Conservation (phyloP, 2,329 filamentous ascomycete species). For the Talaromyces sp. region DNA sequence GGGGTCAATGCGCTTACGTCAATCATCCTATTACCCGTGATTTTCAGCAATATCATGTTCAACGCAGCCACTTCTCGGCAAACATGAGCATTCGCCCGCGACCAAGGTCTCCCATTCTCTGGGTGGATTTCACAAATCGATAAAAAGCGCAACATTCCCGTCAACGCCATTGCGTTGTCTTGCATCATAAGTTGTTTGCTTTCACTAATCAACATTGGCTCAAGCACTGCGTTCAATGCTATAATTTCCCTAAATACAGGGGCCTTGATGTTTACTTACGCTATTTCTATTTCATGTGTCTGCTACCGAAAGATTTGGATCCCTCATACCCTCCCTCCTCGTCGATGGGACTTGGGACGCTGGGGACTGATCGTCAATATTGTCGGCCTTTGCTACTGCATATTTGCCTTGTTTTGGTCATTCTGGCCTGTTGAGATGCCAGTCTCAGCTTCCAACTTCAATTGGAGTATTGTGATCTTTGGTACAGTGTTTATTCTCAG, state of each 20-base stretch:
- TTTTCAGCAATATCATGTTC: constrained; percentile 35
- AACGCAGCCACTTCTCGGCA: constrained; percentile 37
- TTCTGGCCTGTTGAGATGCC: constrained; percentile 42
- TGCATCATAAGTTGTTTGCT: constrained; percentile 32
- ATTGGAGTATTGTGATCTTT: constrained; percentile 48
- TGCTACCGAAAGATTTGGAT: constrained; percentile 38
- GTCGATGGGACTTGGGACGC: constrained; percentile 40
- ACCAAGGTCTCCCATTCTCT: constrained; percentile 39
- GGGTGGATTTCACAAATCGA: constrained; percentile 35
- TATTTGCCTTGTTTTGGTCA: constrained; percentile 43
- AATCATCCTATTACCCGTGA: constrained; percentile 36
- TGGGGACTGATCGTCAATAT: constrained; percentile 42
- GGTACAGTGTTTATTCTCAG: constrained; percentile 34
- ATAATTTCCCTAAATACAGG: constrained; percentile 47
- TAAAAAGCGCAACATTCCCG: constrained; percentile 34
- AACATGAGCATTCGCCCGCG: constrained; percentile 40
- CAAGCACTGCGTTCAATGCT: constrained; percentile 46
- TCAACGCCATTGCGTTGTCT: constrained; percentile 33
- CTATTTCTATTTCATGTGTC: constrained; percentile 44
- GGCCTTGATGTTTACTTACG: constrained; percentile 47
- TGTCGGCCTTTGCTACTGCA: constrained; percentile 39
- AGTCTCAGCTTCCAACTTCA: constrained; percentile 40
- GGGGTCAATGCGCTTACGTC: constrained; percentile 31
- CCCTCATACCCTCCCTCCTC: constrained; percentile 33
- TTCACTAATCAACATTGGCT: constrained; percentile 49